Evolutionary conservation across 768 basidiomycete genomes (phyloP).

Genomic region (Agaricus sinodeliciosus): DNA sequence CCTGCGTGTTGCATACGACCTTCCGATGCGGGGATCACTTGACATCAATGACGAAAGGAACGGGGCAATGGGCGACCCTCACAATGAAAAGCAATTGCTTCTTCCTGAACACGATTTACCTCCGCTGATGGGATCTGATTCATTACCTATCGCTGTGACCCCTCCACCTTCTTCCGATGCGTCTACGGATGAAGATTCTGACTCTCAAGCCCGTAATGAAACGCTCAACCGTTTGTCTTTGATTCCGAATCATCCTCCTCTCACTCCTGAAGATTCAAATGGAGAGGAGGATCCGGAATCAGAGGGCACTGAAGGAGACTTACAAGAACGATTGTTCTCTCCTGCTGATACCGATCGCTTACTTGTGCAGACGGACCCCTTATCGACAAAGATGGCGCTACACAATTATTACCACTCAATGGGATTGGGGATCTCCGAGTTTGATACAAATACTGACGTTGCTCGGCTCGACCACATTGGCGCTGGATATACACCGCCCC

Average conservation of each 20-base stretch:
- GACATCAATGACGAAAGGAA: not conserved
- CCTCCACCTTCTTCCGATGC: constrained; percentile 3
- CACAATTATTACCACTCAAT: constrained; percentile 47
- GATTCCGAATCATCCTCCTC: not conserved
- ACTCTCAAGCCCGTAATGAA: not conserved
- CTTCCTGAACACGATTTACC: not conserved
- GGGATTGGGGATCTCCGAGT: not conserved
- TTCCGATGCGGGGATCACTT: not conserved
- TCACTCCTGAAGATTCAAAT: not conserved
- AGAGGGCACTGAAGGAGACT: constrained; percentile 35
- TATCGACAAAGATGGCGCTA: constrained; percentile 53
- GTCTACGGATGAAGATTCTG: constrained; percentile 2
- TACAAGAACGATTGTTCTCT: constrained; percentile 44
- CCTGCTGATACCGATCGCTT: constrained; percentile 6
- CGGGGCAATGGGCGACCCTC: not conserved
- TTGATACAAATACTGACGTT: not conserved
- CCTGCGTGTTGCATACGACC: constrained; percentile 1
- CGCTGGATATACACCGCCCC: not conserved
- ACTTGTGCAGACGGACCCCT: constrained; percentile 45
- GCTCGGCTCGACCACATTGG: not conserved
- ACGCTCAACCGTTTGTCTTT: not conserved
- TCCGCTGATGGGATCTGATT: not conserved
- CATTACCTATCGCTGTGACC: not conserved
- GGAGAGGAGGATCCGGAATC: constrained; percentile 3
- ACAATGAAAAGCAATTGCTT: not conserved